These are phyloP conservation scores for Xylariaceae sp. DNA, from an alignment of 2,329 filamentous ascomycete species.

Conservation along the genomic window DNA sequence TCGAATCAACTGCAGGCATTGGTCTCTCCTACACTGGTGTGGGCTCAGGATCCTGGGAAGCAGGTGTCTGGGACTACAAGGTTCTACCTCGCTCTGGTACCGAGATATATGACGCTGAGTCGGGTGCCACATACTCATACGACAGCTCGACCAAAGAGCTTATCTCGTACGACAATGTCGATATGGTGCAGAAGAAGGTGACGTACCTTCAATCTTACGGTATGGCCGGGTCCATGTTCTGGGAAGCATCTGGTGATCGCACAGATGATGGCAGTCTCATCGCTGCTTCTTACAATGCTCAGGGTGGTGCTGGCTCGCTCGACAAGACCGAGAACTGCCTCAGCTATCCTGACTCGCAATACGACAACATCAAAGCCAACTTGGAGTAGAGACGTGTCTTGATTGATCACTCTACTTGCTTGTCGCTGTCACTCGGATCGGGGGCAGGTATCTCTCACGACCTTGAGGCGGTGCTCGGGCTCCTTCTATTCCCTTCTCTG, in stretches of 20 bases:
- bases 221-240: slow-evolving; percentile 79
- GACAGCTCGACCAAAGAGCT: slow-evolving; percentile 56
- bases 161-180: slow-evolving; percentile 67
- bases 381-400: slow-evolving; percentile 7
- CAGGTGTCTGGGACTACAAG: slow-evolving; percentile 78
- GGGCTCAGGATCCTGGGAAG: slow-evolving; percentile 67
- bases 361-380: slow-evolving; percentile 27
- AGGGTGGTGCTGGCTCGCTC: slow-evolving; percentile 19
- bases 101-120: slow-evolving; percentile 52
- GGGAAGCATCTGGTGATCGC: slow-evolving; percentile 72
- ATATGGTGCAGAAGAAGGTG: slow-evolving; percentile 58
- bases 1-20: slow-evolving; percentile 58
- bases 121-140: slow-evolving; percentile 68
- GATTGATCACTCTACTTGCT: not conserved
- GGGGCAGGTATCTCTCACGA: slow-evolving; percentile 11
- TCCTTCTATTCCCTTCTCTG: too few relatives aligned
- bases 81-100: slow-evolving; percentile 58
- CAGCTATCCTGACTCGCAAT: slow-evolving; percentile 24
- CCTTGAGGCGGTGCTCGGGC: slow-evolving; percentile 4
- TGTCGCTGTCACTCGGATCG: slow-evolving; percentile 11
- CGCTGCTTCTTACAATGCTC: slow-evolving; percentile 19
- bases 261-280: slow-evolving; percentile 58
- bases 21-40: slow-evolving; percentile 60
- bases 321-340: slow-evolving; percentile 22
- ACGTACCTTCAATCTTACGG: slow-evolving; percentile 57